Evolutionary conservation across 495 filamentous ascomycete genomes (phyloP).

Genomic region (Talaromyces ruber): DNA sequence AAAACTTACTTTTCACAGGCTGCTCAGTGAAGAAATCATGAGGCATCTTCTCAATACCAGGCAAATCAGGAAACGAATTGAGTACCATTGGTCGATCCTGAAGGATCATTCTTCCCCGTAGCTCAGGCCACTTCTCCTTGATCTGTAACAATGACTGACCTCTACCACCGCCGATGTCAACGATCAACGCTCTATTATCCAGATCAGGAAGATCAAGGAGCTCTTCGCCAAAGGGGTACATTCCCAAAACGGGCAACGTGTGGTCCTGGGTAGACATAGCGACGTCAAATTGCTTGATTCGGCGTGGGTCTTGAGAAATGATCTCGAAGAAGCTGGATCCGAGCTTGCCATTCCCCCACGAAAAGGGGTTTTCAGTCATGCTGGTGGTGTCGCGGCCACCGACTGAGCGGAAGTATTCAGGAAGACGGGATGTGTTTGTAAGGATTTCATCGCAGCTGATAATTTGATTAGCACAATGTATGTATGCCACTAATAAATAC

Average conservation of each 20-base stretch:
- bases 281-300: slow-evolving; percentile 12
- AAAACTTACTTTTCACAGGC: slow-evolving; percentile 24
- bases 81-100: slow-evolving; percentile 40
- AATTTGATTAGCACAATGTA: neutral
- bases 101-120: slow-evolving; percentile 32
- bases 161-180: slow-evolving; percentile 45
- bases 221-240: slow-evolving; percentile 47
- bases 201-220: slow-evolving; percentile 61
- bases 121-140: slow-evolving; percentile 11
- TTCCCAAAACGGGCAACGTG: slow-evolving; percentile 12
- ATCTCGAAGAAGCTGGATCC: slow-evolving; percentile 16
- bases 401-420: slow-evolving; percentile 10
- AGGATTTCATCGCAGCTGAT: slow-evolving; percentile 14
- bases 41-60: slow-evolving; percentile 14
- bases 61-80: slow-evolving; percentile 17
- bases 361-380: slow-evolving; percentile 10
- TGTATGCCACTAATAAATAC: neutral
- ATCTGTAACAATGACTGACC: slow-evolving; percentile 43
- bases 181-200: slow-evolving; percentile 23
- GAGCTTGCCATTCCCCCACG: slow-evolving; percentile 11
- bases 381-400: slow-evolving; percentile 10
- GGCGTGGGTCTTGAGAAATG: slow-evolving; percentile 9
- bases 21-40: slow-evolving; percentile 48
- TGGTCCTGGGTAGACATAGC: slow-evolving; percentile 13
- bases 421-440: slow-evolving; percentile 9